Evolutionary conservation across 257 asterid species (phyloP).

Genomic region (Capsicum baccatum): DNA sequence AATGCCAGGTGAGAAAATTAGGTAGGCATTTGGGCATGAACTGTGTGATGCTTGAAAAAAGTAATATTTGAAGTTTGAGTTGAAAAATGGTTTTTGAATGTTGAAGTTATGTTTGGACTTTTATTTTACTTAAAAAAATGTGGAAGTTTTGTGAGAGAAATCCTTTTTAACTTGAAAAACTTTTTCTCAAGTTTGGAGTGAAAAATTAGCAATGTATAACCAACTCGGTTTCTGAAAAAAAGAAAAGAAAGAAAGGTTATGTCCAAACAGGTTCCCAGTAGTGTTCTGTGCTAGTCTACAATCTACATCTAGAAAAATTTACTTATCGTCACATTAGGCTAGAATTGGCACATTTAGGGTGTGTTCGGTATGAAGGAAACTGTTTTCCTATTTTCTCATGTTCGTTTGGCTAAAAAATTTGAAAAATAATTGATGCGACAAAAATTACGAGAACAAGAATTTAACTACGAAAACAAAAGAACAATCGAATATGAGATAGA

Average conservation of each 20-base stretch:
- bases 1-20: slow-evolving; percentile 75
- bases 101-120: neutral
- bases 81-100: neutral
- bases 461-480: no score
- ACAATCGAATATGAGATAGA: no score
- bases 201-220: neutral
- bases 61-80: neutral
- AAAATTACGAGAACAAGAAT: no score
- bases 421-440: no score
- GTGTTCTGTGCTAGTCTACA: slow-evolving; percentile 1
- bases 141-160: neutral
- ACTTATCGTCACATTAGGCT: neutral
- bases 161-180: neutral
- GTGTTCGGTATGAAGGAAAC: no score
- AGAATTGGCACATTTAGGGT: neutral
- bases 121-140: neutral
- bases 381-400: no score
- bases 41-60: neutral
- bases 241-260: neutral
- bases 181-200: slow-evolving; percentile 15
- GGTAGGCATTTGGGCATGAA: neutral
- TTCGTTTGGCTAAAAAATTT: no score
- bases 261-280: neutral
- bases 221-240: neutral
- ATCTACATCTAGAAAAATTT: neutral